These are phyloP conservation scores for Penicillium cosmopolitanum DNA, from an alignment of 495 filamentous ascomycete genomes.

Conservation along the genomic window DNA sequence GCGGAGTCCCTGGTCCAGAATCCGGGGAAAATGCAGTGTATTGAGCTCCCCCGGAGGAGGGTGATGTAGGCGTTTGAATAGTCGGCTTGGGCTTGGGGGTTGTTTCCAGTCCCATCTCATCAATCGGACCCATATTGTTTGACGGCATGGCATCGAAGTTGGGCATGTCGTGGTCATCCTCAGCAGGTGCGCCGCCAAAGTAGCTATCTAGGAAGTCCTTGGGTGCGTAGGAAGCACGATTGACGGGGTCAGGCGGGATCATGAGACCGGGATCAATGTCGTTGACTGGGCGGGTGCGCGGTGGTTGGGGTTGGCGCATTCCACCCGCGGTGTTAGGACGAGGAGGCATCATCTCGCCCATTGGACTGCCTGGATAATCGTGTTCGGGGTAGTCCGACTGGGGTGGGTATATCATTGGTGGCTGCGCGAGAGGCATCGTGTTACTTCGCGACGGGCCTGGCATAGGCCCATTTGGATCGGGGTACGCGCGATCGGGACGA, in stretches of 20 bases:
- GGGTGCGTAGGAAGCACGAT: constrained; percentile 33
- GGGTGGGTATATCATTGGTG: constrained; percentile 34
- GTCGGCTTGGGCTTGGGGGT: constrained; percentile 33
- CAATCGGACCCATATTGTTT: constrained; percentile 42
- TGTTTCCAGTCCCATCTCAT: constrained; percentile 52
- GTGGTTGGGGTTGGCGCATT: constrained; percentile 15
- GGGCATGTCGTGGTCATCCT: constrained; percentile 63
- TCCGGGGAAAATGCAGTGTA: constrained; percentile 43
- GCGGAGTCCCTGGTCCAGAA: constrained; percentile 42
- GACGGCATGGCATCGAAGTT: constrained; percentile 71
- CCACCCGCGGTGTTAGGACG: constrained; percentile 35
- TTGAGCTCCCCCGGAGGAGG: constrained; percentile 27
- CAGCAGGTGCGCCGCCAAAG: constrained; percentile 32
- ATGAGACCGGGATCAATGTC: constrained; percentile 23
- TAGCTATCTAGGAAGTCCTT: constrained; percentile 47
- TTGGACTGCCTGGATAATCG: constrained; percentile 21
- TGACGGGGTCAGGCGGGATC: constrained; percentile 25
- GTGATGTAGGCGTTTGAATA: constrained; percentile 20
- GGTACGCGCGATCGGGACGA: constrained; percentile 33
- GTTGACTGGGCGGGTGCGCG: constrained; percentile 18
- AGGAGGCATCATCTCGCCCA: constrained; percentile 22
- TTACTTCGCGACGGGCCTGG: constrained; percentile 39
- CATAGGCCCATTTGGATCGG: constrained; percentile 35
- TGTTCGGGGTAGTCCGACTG: constrained; percentile 40
- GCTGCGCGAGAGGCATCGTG: constrained; percentile 38